A percentile compares a stretch with the other conserved stretches of the same genome.
These are phyloP conservation scores for Butyriboletus loyo DNA, from an alignment of 768 basidiomycete genomes.

Conservation along the genomic window DNA sequence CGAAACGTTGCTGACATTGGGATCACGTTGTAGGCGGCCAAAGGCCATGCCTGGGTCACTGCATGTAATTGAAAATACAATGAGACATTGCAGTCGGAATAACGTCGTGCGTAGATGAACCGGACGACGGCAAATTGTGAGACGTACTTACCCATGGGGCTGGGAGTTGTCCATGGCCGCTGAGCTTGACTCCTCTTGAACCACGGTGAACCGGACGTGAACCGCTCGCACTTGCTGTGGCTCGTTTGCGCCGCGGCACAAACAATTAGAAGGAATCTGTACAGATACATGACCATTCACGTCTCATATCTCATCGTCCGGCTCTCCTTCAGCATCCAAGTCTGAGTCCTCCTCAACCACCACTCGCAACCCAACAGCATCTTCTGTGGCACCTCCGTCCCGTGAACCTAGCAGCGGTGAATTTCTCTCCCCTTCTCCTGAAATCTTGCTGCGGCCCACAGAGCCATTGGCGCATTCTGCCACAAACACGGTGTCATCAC, in stretches of 20 bases:
- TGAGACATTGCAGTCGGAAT: conserved; percentile 11
- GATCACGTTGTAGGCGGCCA: conserved; percentile 57
- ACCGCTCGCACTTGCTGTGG: conserved; percentile 33
- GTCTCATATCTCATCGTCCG: conserved; percentile 48
- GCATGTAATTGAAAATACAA: conserved; percentile 19
- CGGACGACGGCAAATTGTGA: conserved; percentile 1
- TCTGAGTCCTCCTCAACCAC: conserved; percentile 32
- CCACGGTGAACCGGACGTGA: conserved; percentile 36
- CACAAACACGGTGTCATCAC: conserved; percentile 54
- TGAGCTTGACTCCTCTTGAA: conserved; percentile 25
- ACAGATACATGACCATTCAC: conserved; percentile 28
- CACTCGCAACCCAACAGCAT: neutral
- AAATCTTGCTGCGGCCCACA: conserved; percentile 29
- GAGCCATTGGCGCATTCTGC: conserved; percentile 29
- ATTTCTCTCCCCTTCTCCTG: conserved; percentile 15
- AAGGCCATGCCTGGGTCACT: conserved; percentile 64
- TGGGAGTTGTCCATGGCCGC: conserved; percentile 32
- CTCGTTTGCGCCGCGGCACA: conserved; percentile 28
- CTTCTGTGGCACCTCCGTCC: conserved; percentile 3
- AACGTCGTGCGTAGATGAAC: neutral
- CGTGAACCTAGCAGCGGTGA: conserved; percentile 8
- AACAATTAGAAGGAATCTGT: conserved; percentile 22
- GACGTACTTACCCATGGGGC: conserved; percentile 33
- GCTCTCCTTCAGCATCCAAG: conserved; percentile 42
- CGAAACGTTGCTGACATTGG: conserved; percentile 55